Conservation (phyloP, 2,329 filamentous ascomycete genomes). For the Talaromyces funiculosus region DNA sequence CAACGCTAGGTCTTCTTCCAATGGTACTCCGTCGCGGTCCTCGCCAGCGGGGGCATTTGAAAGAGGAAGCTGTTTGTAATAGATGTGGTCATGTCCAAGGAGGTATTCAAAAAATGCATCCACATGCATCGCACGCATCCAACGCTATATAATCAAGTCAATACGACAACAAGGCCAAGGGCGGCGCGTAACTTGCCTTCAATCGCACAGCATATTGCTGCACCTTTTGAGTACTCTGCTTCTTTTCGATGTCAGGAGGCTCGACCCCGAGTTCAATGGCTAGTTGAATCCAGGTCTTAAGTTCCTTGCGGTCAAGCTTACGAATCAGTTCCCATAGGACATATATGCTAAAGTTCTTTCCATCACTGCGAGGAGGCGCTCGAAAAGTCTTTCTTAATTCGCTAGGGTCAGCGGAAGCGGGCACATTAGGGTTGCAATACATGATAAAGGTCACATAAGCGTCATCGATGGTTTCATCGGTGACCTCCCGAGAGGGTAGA, state of each 20-base stretch:
- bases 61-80: slow-evolving; percentile 70
- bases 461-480: slow-evolving; percentile 67
- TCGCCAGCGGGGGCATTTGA: slow-evolving; percentile 57
- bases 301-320: slow-evolving; percentile 71
- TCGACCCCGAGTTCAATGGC: slow-evolving; percentile 85
- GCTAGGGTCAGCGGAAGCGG: slow-evolving; percentile 61
- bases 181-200: slow-evolving; percentile 54
- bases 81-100: slow-evolving; percentile 68
- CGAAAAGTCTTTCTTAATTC: slow-evolving; percentile 71
- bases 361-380: slow-evolving; percentile 76
- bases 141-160: slow-evolving; percentile 57
- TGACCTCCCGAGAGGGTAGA: slow-evolving; percentile 64
- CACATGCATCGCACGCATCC: slow-evolving; percentile 95
- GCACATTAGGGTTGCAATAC: slow-evolving; percentile 81
- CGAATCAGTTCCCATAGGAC: slow-evolving; percentile 71
- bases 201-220: slow-evolving; percentile 90
- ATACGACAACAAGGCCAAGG: background rate
- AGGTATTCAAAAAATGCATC: slow-evolving; percentile 93
- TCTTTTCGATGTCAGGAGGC: slow-evolving; percentile 71
- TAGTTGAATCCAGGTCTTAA: slow-evolving; percentile 89
- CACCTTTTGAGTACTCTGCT: slow-evolving; percentile 86
- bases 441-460: slow-evolving; percentile 81
- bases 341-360: slow-evolving; percentile 77
- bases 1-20: slow-evolving; percentile 85
- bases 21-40: slow-evolving; percentile 71